Percentiles rank a stretch among this genome's conserved stretches.
phyloP scores from a whole-genome alignment of 2,329 filamentous ascomycete species.

The Xylariaceae sp. region DNA sequence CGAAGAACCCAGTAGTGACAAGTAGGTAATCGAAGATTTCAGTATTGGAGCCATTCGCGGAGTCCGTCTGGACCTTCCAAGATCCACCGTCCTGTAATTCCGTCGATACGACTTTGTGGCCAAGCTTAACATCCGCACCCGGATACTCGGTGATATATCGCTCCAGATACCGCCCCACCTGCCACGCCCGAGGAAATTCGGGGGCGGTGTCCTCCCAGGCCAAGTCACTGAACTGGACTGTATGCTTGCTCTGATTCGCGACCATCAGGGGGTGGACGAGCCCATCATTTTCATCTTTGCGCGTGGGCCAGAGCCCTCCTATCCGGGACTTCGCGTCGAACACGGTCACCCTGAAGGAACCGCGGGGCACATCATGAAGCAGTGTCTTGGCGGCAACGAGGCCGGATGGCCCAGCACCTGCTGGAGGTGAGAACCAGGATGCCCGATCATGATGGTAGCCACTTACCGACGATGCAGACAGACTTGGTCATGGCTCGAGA shows the following conservation, averaged over 20 bases:
- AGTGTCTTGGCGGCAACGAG: conserved; percentile 70
- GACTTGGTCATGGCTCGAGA: conserved; percentile 36
- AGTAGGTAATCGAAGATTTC: conserved; percentile 67
- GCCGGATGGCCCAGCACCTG: conserved; percentile 66
- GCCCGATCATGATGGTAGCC: not conserved
- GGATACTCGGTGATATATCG: conserved; percentile 57
- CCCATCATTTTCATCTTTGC: conserved; percentile 42
- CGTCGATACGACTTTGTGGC: conserved; percentile 41
- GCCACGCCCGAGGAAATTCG: conserved; percentile 71
- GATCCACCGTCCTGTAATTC: conserved; percentile 29
- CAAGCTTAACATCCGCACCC: conserved; percentile 42
- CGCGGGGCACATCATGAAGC: conserved; percentile 51
- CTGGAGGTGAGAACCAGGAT: conserved; percentile 4
- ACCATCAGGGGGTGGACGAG: conserved; percentile 63
- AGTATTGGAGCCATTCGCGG: conserved; percentile 34
- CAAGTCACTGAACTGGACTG: conserved; percentile 67
- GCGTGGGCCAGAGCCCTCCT: conserved; percentile 73
- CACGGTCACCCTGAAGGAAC: conserved; percentile 62
- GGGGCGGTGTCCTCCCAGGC: conserved; percentile 61
- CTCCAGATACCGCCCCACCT: conserved; percentile 69
- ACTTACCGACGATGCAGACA: conserved; percentile 48
- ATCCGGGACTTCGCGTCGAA: conserved; percentile 63
- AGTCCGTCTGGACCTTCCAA: conserved; percentile 38
- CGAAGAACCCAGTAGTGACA: conserved; percentile 74
- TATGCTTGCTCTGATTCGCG: conserved; percentile 73